Evolutionary conservation across 202 grass and related monocot genomes (phyloP).

Genomic region (Setaria viridis): DNA sequence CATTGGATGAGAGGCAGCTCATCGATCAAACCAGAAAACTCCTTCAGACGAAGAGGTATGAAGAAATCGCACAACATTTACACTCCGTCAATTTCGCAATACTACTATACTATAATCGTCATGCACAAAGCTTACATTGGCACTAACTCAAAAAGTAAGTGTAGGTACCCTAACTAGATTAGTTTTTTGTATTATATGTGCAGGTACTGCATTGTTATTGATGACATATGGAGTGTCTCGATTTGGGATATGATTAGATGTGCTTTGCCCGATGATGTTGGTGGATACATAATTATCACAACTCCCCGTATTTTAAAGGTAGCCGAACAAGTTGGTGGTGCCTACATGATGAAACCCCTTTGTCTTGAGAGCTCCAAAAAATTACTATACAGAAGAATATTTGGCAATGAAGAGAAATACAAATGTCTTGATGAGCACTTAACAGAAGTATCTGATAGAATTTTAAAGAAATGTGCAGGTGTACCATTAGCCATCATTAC

Average conservation of each 20-base stretch:
- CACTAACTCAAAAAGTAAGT: background rate
- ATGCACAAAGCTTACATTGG: background rate
- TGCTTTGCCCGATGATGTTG: background rate
- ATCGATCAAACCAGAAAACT: background rate
- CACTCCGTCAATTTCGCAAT: background rate
- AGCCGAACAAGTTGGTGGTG: background rate
- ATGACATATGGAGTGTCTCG: background rate
- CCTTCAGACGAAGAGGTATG: background rate
- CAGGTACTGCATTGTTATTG: slow-evolving; percentile 18
- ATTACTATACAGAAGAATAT: background rate
- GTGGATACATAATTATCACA: background rate
- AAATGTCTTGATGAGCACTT: background rate
- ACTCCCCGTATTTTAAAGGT: background rate
- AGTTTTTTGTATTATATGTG: background rate
- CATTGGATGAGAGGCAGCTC: background rate
- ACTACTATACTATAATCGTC: background rate
- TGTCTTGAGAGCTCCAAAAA: background rate
- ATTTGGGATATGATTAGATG: background rate
- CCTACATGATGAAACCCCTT: background rate
- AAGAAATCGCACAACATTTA: background rate
- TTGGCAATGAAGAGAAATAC: background rate
- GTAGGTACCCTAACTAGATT: background rate
- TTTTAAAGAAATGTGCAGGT: background rate
- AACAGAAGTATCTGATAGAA: background rate
- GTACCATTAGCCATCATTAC: background rate